Evolutionary conservation across 140 eudicot genomes (phyloP).

Genomic region (Senecio squalidus): DNA sequence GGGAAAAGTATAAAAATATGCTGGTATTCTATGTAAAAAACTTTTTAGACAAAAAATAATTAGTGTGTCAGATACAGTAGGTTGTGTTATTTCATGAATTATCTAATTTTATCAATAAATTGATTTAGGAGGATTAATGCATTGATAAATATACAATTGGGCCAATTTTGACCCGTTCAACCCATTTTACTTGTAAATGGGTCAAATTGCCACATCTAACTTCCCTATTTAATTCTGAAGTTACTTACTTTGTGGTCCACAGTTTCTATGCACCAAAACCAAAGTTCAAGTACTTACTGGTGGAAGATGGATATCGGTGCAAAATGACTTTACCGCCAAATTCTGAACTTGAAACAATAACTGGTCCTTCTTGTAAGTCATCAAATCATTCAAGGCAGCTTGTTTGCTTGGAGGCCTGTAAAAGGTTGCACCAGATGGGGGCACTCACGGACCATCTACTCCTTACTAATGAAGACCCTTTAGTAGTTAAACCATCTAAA

Average conservation of each 20-base stretch:
- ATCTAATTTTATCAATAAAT: too few relatives aligned
- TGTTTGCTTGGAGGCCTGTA: constrained; percentile 77
- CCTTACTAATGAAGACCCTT: constrained; percentile 34
- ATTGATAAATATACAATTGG: too few relatives aligned
- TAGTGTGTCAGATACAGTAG: too few relatives aligned
- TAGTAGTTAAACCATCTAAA: constrained; percentile 17
- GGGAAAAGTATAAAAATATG: too few relatives aligned
- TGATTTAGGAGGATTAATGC: too few relatives aligned
- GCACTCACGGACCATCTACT: constrained; percentile 58
- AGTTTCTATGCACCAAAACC: constrained; percentile 52
- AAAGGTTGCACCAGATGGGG: constrained; percentile 57
- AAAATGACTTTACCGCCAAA: constrained; percentile 50
- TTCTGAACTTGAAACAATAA: constrained; percentile 48
- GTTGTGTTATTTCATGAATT: too few relatives aligned
- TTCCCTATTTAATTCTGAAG: not conserved
- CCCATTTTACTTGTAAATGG: not conserved
- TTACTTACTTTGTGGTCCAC: constrained; percentile 6
- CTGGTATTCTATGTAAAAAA: too few relatives aligned
- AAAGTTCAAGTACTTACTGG: constrained; percentile 33
- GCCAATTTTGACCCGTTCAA: not conserved
- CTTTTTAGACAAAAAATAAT: too few relatives aligned
- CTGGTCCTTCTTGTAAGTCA: constrained; percentile 42
- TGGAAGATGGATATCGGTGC: constrained; percentile 38
- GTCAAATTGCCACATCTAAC: not conserved
- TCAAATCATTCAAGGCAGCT: constrained; percentile 47